Conservation (phyloP, 768 basidiomycete genomes). For the Boletus edulis region DNA sequence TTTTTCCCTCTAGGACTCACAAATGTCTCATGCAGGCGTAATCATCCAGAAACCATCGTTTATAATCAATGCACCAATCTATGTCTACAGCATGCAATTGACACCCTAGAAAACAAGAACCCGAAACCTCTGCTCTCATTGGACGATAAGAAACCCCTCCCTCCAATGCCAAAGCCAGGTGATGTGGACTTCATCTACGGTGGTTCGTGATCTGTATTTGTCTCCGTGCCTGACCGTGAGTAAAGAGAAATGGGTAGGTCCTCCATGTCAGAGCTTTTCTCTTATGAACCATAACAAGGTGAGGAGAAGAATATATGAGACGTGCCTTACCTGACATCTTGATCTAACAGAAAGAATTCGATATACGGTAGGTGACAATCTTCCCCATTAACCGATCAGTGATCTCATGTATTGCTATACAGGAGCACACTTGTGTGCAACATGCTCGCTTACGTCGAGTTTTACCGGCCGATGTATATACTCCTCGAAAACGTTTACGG, state of each 20-base stretch:
- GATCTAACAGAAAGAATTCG: slow-evolving; percentile 48
- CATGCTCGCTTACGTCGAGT: slow-evolving; percentile 69
- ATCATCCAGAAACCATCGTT: slow-evolving; percentile 58
- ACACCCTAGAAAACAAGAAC: slow-evolving; percentile 40
- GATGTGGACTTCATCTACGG: slow-evolving; percentile 74
- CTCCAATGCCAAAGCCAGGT: slow-evolving; percentile 52
- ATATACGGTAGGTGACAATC: slow-evolving; percentile 45
- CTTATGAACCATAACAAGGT: slow-evolving; percentile 61
- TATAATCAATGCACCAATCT: slow-evolving; percentile 65
- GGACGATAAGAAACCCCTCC: slow-evolving; percentile 37
- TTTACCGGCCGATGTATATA: slow-evolving; percentile 60
- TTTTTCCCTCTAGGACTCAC: background rate
- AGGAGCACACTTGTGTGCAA: slow-evolving; percentile 66
- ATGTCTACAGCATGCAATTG: slow-evolving; percentile 58
- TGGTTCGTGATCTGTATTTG: slow-evolving; percentile 40
- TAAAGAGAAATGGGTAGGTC: slow-evolving; percentile 41
- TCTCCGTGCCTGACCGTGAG: background rate
- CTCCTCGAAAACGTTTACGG: slow-evolving; percentile 75
- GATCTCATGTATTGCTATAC: background rate
- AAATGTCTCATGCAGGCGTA: slow-evolving; percentile 40
- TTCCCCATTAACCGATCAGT: background rate
- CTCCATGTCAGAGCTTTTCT: slow-evolving; percentile 76
- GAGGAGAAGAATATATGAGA: slow-evolving; percentile 11
- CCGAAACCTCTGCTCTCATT: slow-evolving; percentile 40
- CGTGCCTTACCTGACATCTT: slow-evolving; percentile 1